Percentiles rank a stretch among this genome's conserved stretches.
These are phyloP conservation scores for Aspergillus sparsus DNA, from an alignment of 495 filamentous ascomycete genomes.

Conservation along the genomic window DNA sequence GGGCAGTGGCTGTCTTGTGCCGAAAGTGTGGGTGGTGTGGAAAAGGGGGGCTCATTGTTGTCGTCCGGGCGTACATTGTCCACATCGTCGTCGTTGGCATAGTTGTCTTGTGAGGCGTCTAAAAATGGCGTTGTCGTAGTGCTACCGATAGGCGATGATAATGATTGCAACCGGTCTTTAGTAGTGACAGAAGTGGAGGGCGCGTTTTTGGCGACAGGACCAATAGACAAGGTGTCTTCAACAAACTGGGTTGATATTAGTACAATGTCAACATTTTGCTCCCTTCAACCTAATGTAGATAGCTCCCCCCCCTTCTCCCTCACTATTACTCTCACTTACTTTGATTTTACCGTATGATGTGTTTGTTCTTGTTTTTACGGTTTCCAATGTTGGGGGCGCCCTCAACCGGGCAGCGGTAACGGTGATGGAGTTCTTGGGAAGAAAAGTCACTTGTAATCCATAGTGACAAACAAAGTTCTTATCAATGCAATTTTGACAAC, in stretches of 20 bases:
- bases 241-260: conserved; percentile 26
- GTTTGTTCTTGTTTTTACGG: conserved; percentile 1
- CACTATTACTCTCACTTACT: conserved; percentile 14
- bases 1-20: background rate
- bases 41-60: background rate
- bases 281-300: too few relatives aligned
- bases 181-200: background rate
- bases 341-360: conserved; percentile 28
- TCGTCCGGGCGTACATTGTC: background rate
- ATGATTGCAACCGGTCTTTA: background rate
- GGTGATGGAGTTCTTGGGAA: conserved; percentile 43
- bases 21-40: background rate
- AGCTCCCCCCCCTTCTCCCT: too few relatives aligned
- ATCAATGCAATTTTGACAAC: conserved; percentile 44
- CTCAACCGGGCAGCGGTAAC: conserved; percentile 23
- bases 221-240: conserved; percentile 13
- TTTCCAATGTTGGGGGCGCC: background rate
- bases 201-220: background rate
- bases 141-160: conserved; percentile 8
- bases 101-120: background rate
- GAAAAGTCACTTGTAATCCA: conserved; percentile 40
- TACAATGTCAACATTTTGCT: too few relatives aligned
- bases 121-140: background rate
- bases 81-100: background rate
- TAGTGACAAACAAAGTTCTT: conserved; percentile 44